phyloP scores from a whole-genome alignment of 352 stramenopile species.

The Phytophthora palmivora region DNA sequence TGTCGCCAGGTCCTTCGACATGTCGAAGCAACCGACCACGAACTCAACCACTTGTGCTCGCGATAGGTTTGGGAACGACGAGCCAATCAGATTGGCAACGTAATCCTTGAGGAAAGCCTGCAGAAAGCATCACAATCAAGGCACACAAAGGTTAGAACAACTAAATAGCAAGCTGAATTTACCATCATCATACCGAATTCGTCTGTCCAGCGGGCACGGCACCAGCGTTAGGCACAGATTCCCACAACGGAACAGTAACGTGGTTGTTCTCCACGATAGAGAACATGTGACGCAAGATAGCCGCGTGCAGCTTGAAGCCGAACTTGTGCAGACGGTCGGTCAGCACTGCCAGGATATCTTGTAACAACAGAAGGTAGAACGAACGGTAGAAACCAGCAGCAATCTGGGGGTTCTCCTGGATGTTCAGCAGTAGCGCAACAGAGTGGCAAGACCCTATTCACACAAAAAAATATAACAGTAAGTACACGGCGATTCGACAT shows the following conservation, averaged over 20 bases:
- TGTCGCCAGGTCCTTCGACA: conserved; percentile 96
- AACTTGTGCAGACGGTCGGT: conserved; percentile 99
- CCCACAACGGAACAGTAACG: conserved; percentile 96
- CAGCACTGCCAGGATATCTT: conserved; percentile 97
- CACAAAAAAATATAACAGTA: conserved; percentile 9
- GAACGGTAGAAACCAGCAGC: conserved; percentile 98
- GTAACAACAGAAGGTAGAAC: conserved; percentile 95
- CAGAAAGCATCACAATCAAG: conserved; percentile 1
- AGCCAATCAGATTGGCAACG: conserved; percentile 96
- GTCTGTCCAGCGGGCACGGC: conserved; percentile 70
- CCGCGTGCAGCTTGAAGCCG: conserved; percentile 98
- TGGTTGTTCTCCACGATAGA: conserved; percentile 96
- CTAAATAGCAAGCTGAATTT: background rate
- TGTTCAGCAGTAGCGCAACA: conserved; percentile 97
- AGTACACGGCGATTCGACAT: background rate
- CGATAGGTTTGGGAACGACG: conserved; percentile 97
- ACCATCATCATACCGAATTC: conserved; percentile 69
- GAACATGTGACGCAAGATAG: conserved; percentile 98
- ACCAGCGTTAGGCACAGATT: conserved; percentile 83
- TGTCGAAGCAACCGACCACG: conserved; percentile 97
- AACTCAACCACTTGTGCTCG: conserved; percentile 95
- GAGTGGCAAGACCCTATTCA: conserved; percentile 93
- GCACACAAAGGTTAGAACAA: background rate
- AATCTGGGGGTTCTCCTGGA: conserved; percentile 94
- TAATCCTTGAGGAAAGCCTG: conserved; percentile 96